Percentiles rank a stretch among this genome's conserved stretches.
Evolutionary conservation across 139 green algal species (phyloP).

Genomic region (Chlamydomonas sp.): DNA sequence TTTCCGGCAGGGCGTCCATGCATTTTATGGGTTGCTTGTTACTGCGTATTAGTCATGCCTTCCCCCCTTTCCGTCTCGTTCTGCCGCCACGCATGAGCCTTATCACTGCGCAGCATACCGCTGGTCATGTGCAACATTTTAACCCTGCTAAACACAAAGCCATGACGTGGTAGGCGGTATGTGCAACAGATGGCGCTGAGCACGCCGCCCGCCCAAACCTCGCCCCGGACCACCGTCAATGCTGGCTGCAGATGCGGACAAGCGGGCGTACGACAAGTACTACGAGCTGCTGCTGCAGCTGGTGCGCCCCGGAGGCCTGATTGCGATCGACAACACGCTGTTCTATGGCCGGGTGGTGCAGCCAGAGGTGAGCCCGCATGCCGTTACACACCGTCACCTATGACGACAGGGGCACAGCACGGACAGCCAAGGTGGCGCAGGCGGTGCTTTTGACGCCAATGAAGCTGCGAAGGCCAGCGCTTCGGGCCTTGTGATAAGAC

Average conservation of each 20-base stretch:
- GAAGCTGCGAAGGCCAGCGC: no score
- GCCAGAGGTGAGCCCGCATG: conserved; percentile 12
- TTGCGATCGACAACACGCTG: conserved; percentile 95
- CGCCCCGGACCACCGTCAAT: background rate
- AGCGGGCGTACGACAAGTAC: conserved; percentile 85
- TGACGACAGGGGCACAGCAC: no score
- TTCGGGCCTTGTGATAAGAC: no score
- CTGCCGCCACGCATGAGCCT: no score
- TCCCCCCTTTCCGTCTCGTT: no score
- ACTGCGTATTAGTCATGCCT: no score
- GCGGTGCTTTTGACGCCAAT: background rate
- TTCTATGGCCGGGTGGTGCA: conserved; percentile 84
- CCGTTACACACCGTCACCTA: no score
- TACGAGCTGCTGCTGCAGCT: conserved; percentile 89
- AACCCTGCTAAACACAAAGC: no score
- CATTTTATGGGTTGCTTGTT: no score
- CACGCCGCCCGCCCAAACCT: background rate
- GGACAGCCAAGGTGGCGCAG: background rate
- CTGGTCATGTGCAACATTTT: no score
- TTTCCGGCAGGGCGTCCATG: no score
- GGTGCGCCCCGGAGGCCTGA: conserved; percentile 86
- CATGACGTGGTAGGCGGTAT: background rate
- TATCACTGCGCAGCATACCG: no score
- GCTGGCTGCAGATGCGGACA: conserved; percentile 85
- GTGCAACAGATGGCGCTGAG: background rate